Base-by-base conservation (phyloP, 2,329 filamentous ascomycete species). In the Phaeomoniella chlamydospora region DNA sequence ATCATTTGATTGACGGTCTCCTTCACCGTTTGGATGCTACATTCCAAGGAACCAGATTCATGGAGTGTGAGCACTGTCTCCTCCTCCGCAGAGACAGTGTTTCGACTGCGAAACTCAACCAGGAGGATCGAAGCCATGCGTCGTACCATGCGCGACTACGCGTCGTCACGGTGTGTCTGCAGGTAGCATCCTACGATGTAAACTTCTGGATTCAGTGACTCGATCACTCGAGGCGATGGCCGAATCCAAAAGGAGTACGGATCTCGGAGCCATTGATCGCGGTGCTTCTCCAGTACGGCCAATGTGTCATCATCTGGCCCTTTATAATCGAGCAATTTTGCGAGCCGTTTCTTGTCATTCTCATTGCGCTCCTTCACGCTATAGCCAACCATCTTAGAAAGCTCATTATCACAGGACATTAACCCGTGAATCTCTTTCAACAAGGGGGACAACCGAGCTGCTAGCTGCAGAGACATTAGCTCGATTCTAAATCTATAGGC, bases 61-160 rank as follows among this genome's bases (percentile, higher is more conserved):
- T 26, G n/a, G 9, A 26, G 6, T n/a, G n/a, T 26, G 22, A 26
- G 9, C 9, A n/a, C 22, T n/a, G 22, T 26, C 9, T 26, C 22
- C 22, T 26, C 22, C 9, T n/a, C 9, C 9, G 22, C 22, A n/a
- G n/a, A 9, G 9, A 26, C 22, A 6, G 22, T n/a, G n/a, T 26
- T 6, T n/a, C n/a, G 22, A 26, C 6, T n/a, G 9, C 22, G 22
- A n/a, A 26, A 37, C 13, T 37, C 35, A 11, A 31, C 17, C 14
- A 37, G 29, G 3, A 31, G 26, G 13, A 37, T 37, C 11, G 22
- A 37, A 13, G 14, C 15, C 22, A 13, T 13, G 19, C 35, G 15
- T n/a, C 19, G 35, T 4, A 37, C 10, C 35, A 37, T 37, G 26
- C 12, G 29, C 22, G 35, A 37, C 35, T 37, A 37, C 4, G 35